Evolutionary conservation across 2,329 filamentous ascomycete species (phyloP).

Genomic region (Paecilomyces formosus): DNA sequence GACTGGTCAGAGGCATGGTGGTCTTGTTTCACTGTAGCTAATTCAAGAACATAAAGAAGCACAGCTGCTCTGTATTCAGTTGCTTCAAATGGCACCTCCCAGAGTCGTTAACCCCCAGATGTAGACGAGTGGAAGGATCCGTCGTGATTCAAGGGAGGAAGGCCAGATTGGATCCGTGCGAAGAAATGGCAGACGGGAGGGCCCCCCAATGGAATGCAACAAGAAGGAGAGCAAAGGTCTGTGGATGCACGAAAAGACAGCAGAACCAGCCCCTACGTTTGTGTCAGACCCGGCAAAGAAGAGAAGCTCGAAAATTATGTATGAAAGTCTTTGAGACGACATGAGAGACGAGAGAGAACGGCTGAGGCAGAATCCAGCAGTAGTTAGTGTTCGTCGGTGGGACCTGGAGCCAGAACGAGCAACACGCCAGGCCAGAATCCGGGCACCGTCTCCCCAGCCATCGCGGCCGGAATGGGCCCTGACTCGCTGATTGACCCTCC

Average conservation of each 20-base stretch:
- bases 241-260: neutral
- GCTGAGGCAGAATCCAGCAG: neutral
- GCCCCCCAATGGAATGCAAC: neutral
- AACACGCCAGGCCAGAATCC: neutral
- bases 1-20: conserved; percentile 24
- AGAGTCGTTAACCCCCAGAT: neutral
- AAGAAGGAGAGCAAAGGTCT: neutral
- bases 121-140: neutral
- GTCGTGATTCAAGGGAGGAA: neutral
- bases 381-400: neutral
- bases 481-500: neutral
- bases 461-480: neutral
- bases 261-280: neutral
- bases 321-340: neutral
- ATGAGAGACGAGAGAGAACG: neutral
- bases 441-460: neutral
- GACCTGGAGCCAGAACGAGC: neutral
- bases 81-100: neutral
- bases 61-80: neutral
- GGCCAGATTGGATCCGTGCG: neutral
- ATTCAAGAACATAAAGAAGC: conserved; percentile 5
- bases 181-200: neutral
- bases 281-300: neutral
- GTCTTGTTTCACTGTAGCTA: conserved; percentile 7
- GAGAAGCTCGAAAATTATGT: neutral